Percentiles rank a stretch among this genome's conserved stretches.
phyloP scores from a whole-genome alignment of 208 protist genomes.

The Leishmania aethiopica region DNA sequence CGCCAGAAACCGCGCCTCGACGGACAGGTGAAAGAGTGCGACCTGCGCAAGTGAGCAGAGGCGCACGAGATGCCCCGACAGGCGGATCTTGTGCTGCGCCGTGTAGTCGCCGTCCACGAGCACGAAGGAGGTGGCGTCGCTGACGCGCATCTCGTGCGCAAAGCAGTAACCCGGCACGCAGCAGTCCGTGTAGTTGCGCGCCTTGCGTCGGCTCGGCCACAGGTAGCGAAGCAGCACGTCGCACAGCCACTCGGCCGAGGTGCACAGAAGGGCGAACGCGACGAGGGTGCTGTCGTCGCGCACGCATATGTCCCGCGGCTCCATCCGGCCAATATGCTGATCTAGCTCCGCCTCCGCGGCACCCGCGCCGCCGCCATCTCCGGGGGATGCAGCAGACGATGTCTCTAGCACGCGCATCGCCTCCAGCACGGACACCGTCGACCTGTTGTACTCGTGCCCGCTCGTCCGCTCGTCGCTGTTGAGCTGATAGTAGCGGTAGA shows the following conservation, averaged over 20 bases:
- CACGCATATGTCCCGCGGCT: slow-evolving; percentile 59
- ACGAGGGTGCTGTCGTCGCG: slow-evolving; percentile 68
- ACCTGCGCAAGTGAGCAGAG: slow-evolving; percentile 80
- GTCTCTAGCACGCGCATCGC: slow-evolving; percentile 38
- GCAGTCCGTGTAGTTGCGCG: slow-evolving; percentile 44
- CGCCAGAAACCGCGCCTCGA: slow-evolving; percentile 78
- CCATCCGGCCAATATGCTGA: slow-evolving; percentile 44
- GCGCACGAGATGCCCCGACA: slow-evolving; percentile 59
- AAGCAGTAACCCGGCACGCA: slow-evolving; percentile 60
- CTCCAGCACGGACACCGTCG: slow-evolving; percentile 29
- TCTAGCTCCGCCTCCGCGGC: slow-evolving; percentile 30
- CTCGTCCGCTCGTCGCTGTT: slow-evolving; percentile 77
- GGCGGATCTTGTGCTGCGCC: slow-evolving; percentile 34
- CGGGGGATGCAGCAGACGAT: background rate
- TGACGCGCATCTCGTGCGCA: slow-evolving; percentile 37
- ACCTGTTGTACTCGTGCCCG: slow-evolving; percentile 68
- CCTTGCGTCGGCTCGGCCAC: slow-evolving; percentile 29
- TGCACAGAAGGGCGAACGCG: slow-evolving; percentile 69
- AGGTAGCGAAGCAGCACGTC: slow-evolving; percentile 47
- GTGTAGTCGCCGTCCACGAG: slow-evolving; percentile 18
- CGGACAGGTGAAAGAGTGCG: slow-evolving; percentile 79
- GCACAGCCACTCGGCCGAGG: slow-evolving; percentile 85
- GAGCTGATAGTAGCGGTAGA: slow-evolving; percentile 78
- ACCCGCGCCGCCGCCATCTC: background rate
- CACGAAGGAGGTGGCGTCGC: slow-evolving; percentile 18